Evolutionary conservation across 1,139 yeast species (phyloP).

Genomic region (Debaryomycetaceae sp.): DNA sequence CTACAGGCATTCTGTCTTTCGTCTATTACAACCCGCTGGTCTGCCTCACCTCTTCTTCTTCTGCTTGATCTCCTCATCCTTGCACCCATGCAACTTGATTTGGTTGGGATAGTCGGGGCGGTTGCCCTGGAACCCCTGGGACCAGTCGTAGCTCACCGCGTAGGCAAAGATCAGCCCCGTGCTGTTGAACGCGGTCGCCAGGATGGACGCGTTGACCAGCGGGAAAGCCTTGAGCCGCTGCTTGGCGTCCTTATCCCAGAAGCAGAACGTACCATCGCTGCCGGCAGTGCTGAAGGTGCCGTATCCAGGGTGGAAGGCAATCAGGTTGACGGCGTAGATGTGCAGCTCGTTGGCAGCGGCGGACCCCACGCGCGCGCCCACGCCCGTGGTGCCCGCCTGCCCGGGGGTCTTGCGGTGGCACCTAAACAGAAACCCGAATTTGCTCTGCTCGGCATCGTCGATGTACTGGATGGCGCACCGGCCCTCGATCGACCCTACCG

Average conservation of each 20-base stretch:
- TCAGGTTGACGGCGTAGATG: slow-evolving; percentile 74
- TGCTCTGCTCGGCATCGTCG: slow-evolving; percentile 73
- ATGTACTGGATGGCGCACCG: slow-evolving; percentile 95
- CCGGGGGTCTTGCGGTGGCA: slow-evolving; percentile 71
- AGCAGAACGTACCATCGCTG: slow-evolving; percentile 87
- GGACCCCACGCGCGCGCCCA: slow-evolving; percentile 26
- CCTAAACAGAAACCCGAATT: slow-evolving; percentile 80
- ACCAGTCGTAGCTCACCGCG: slow-evolving; percentile 94
- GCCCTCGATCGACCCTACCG: slow-evolving; percentile 92
- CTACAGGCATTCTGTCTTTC: background rate
- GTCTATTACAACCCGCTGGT: slow-evolving; percentile 1
- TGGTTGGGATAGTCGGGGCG: slow-evolving; percentile 70
- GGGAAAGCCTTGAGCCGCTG: slow-evolving; percentile 85
- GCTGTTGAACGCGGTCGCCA: slow-evolving; percentile 77
- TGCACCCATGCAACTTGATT: slow-evolving; percentile 78
- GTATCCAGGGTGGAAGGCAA: slow-evolving; percentile 81
- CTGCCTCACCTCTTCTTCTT: slow-evolving; percentile 44
- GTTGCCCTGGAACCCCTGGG: slow-evolving; percentile 79
- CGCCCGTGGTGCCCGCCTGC: slow-evolving; percentile 22
- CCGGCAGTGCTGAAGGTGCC: slow-evolving; percentile 96
- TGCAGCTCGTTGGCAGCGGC: slow-evolving; percentile 40
- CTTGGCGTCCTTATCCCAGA: slow-evolving; percentile 95
- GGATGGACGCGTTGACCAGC: slow-evolving; percentile 64
- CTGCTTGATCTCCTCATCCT: slow-evolving; percentile 83
- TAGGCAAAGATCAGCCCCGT: slow-evolving; percentile 86